phyloP scores from a whole-genome alignment of 73 alveolate genomes.

The Paramecium sexaurelia region DNA sequence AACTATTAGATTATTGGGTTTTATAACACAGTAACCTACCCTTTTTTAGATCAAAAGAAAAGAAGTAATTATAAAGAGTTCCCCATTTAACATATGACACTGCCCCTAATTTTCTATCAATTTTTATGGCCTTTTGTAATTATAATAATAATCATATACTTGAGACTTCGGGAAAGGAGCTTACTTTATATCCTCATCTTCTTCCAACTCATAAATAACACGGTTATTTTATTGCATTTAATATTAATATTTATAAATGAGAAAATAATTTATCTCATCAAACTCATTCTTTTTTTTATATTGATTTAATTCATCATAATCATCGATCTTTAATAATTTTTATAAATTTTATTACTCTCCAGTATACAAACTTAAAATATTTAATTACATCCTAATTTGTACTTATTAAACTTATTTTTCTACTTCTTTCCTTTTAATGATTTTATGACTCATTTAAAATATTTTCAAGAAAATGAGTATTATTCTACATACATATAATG shows the following conservation, averaged over 20 bases:
- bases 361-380: no score
- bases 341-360: no score
- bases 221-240: conserved; percentile 19
- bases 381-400: no score
- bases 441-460: neutral
- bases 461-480: no score
- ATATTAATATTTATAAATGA: neutral
- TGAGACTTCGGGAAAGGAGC: neutral
- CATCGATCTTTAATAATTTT: neutral
- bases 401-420: no score
- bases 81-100: conserved; percentile 50
- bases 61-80: neutral
- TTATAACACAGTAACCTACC: conserved; percentile 43
- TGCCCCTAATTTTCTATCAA: conserved; percentile 48
- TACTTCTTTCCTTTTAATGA: neutral
- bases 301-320: neutral
- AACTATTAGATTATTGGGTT: neutral
- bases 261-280: neutral
- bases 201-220: conserved; percentile 32
- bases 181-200: neutral
- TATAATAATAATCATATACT: neutral
- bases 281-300: neutral
- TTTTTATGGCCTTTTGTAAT: neutral
- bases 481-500: neutral
- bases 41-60: neutral